Conservation (phyloP, 2,329 filamentous ascomycete genomes). For the Aquanectria penicillioides region DNA sequence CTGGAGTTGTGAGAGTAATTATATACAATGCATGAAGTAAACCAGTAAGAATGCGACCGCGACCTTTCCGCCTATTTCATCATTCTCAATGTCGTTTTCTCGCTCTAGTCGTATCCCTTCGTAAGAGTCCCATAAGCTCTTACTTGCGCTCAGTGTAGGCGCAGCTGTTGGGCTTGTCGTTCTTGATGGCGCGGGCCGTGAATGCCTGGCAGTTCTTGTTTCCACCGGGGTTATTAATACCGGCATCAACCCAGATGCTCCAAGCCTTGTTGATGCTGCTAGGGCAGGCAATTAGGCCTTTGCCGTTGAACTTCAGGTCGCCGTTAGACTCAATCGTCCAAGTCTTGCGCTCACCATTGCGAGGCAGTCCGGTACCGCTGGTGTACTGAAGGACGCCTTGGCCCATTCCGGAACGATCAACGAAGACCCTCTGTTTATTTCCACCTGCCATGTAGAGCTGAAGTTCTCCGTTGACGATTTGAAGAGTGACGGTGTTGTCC, state of each 20-base stretch:
- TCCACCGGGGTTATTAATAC: slow-evolving; percentile 47
- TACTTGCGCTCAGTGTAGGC: slow-evolving; percentile 45
- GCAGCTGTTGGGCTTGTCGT: slow-evolving; percentile 49
- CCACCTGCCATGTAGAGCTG: slow-evolving; percentile 55
- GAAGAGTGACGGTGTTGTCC: slow-evolving; percentile 60
- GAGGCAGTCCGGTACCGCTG: slow-evolving; percentile 50
- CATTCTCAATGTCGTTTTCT: neutral
- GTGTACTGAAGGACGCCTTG: slow-evolving; percentile 65
- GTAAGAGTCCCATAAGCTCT: neutral
- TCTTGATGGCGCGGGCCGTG: slow-evolving; percentile 42
- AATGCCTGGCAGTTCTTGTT: slow-evolving; percentile 51
- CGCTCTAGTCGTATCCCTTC: neutral
- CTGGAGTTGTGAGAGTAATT: too few relatives aligned
- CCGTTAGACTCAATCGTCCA: slow-evolving; percentile 56
- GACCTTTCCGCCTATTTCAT: too few relatives aligned
- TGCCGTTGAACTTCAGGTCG: slow-evolving; percentile 58
- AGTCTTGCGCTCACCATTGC: slow-evolving; percentile 56
- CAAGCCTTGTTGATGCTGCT: slow-evolving; percentile 52
- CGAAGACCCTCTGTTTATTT: slow-evolving; percentile 59
- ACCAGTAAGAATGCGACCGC: too few relatives aligned
- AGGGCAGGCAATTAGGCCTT: slow-evolving; percentile 64
- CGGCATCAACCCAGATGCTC: slow-evolving; percentile 50
- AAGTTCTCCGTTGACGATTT: slow-evolving; percentile 55
- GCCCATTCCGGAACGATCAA: slow-evolving; percentile 68
- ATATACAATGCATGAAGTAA: too few relatives aligned